A percentile compares a stretch with the other conserved stretches of the same genome.
phyloP scores from a whole-genome alignment of 768 basidiomycete genomes.

The Pholiota conissans region DNA sequence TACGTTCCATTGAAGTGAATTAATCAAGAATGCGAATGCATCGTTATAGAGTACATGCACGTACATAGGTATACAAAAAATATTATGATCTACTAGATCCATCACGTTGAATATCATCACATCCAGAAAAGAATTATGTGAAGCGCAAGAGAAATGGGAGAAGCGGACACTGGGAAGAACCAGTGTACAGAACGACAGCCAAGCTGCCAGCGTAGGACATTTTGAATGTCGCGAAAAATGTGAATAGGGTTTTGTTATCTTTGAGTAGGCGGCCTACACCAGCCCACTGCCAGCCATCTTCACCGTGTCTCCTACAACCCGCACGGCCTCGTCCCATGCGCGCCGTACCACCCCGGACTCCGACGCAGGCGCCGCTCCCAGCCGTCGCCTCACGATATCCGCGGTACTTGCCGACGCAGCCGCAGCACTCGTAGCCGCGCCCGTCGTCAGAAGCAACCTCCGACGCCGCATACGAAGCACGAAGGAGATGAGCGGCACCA shows the following conservation, averaged over 20 bases:
- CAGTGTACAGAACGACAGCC: not conserved
- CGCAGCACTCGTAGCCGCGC: conserved; percentile 12
- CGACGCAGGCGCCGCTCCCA: conserved; percentile 38
- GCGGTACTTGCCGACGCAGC: conserved; percentile 35
- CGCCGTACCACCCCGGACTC: conserved; percentile 34
- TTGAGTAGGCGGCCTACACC: conserved; percentile 4
- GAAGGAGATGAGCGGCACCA: conserved; percentile 47
- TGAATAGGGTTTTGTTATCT: not conserved
- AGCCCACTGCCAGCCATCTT: conserved; percentile 75
- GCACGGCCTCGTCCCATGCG: conserved; percentile 52
- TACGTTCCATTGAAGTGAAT: too few relatives aligned
- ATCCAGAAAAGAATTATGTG: not conserved
- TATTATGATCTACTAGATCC: not conserved
- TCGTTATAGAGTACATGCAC: not conserved
- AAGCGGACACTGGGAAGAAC: not conserved
- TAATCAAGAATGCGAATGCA: too few relatives aligned
- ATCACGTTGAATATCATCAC: not conserved
- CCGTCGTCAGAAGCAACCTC: conserved; percentile 27
- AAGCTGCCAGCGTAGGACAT: not conserved
- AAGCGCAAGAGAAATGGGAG: not conserved
- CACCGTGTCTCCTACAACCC: conserved; percentile 63
- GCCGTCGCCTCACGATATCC: conserved; percentile 56
- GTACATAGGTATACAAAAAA: not conserved
- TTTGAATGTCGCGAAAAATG: not conserved
- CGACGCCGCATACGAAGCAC: conserved; percentile 51